These are phyloP conservation scores for Limtongozyma cylindracea DNA, from an alignment of 805 yeast species.

Conservation along the genomic window DNA sequence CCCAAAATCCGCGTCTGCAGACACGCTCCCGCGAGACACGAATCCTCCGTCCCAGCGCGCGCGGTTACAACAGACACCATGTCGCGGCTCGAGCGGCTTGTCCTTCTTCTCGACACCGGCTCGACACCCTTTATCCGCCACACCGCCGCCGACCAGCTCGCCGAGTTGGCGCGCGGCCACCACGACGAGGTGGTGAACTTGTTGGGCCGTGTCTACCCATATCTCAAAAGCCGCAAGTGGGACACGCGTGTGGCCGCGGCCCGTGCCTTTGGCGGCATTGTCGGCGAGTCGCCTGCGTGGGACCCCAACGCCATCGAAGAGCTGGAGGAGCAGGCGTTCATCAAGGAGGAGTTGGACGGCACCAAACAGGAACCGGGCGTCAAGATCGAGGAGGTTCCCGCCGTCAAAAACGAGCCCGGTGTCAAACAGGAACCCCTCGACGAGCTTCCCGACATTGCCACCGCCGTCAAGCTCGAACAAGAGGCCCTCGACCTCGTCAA, in stretches of 20 bases:
- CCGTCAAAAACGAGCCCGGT: no score
- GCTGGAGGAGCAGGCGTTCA: constrained; percentile 4
- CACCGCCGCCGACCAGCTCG: constrained; percentile 92
- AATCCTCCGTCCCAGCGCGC: no score
- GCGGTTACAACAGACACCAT: constrained; percentile 4
- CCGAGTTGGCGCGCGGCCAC: constrained; percentile 81
- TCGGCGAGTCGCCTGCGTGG: constrained; percentile 57
- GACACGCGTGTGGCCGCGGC: constrained; percentile 93
- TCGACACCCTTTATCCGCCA: constrained; percentile 82
- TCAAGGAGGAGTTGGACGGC: no score
- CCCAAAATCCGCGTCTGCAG: no score
- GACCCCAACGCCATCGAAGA: constrained; percentile 37
- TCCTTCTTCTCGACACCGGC: constrained; percentile 64
- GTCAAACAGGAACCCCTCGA: no score
- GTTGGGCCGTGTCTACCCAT: constrained; percentile 79
- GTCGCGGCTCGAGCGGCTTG: constrained; percentile 31
- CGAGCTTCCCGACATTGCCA: neutral
- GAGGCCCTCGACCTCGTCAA: constrained; percentile 11
- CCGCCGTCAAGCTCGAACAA: neutral
- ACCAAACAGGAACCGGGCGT: no score
- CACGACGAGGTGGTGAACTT: constrained; percentile 78
- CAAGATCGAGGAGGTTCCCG: no score
- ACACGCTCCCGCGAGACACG: no score
- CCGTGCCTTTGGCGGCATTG: constrained; percentile 82
- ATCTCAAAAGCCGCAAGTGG: constrained; percentile 65